Base-by-base conservation (phyloP, 148 eudicot genomes). In the Chenopodium album region DNA sequence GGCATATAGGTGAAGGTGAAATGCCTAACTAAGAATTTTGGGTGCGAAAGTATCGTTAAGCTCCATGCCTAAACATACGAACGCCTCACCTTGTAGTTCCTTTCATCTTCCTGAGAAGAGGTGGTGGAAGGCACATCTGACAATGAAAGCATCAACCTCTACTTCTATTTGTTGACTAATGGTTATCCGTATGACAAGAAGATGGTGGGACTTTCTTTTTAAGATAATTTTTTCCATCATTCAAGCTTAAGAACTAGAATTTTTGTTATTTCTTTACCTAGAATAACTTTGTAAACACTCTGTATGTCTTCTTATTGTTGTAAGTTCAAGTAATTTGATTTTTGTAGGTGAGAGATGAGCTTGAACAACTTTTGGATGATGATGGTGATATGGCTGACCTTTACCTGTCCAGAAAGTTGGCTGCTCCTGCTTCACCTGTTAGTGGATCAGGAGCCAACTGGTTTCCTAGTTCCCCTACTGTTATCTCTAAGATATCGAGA, bases 311-410 rank as follows among this genome's bases (percentile, higher is more conserved):
- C n/a, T 63, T 83, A 73, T 32, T 4, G 60, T 22, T 46, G 73
- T 64, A 54, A 59, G 54, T 50, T 44, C 4, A 2, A 16, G 54
- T 41, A 19, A 71, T 32, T 9, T 70, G 66, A 19, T 63, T 60
- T 50, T 80, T 84, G 79, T 86, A 92, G 95, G 95, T 92, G 74
- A 89, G 95, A 73, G 95, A 92, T 85, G 95, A 92, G 83, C 93
- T 92, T 77, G 93, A 92, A 79, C 95, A 90, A 82, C 90, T 92
- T 63, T 84, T 92, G 74, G 95, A 92, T 76, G 95, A 92, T 78
- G 93, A 92, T 54, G 95, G 88, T 75, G 95, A 92, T 78, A 92
- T 92, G 95, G 93, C 91, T 10, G 95, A 92, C 78, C 92, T 92
- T 46, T 92, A 92, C 87, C 84, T 92, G 85, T 90, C 95, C 17